These are phyloP conservation scores for Osmozyma mogii DNA, from an alignment of 805 yeast species.

Conservation along the genomic window DNA sequence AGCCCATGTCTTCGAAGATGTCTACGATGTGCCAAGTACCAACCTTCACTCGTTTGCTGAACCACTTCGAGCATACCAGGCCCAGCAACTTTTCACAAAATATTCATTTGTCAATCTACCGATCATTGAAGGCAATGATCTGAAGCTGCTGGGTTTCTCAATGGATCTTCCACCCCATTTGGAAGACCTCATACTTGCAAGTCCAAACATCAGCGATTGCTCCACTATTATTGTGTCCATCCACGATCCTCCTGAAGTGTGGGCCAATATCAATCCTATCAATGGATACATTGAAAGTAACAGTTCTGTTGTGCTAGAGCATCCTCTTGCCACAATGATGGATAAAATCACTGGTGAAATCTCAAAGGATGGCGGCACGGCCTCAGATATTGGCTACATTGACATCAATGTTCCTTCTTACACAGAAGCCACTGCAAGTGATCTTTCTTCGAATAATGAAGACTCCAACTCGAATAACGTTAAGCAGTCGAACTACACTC, in stretches of 20 bases:
- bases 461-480: slow-evolving; percentile 26
- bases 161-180: slow-evolving; percentile 40
- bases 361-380: slow-evolving; percentile 11
- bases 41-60: slow-evolving; percentile 51
- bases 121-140: slow-evolving; percentile 31
- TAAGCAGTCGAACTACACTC: slow-evolving; percentile 37
- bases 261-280: slow-evolving; percentile 79
- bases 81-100: slow-evolving; percentile 43
- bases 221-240: slow-evolving; percentile 62
- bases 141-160: slow-evolving; percentile 19
- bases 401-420: slow-evolving; percentile 74
- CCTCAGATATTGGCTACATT: slow-evolving; percentile 55
- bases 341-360: slow-evolving; percentile 42
- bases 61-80: slow-evolving; percentile 69
- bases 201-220: slow-evolving; percentile 57
- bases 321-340: slow-evolving; percentile 53
- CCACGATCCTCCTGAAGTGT: slow-evolving; percentile 88
- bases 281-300: slow-evolving; percentile 71
- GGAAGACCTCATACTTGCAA: slow-evolving; percentile 62
- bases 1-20: slow-evolving; percentile 31
- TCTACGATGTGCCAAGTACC: slow-evolving; percentile 27
- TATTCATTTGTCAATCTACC: slow-evolving; percentile 66
- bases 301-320: slow-evolving; percentile 68
- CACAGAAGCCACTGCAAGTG: slow-evolving; percentile 5
- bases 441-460: slow-evolving; percentile 17